Evolutionary conservation across 768 basidiomycete genomes (phyloP).

Genomic region (Mycena chlorophos): DNA sequence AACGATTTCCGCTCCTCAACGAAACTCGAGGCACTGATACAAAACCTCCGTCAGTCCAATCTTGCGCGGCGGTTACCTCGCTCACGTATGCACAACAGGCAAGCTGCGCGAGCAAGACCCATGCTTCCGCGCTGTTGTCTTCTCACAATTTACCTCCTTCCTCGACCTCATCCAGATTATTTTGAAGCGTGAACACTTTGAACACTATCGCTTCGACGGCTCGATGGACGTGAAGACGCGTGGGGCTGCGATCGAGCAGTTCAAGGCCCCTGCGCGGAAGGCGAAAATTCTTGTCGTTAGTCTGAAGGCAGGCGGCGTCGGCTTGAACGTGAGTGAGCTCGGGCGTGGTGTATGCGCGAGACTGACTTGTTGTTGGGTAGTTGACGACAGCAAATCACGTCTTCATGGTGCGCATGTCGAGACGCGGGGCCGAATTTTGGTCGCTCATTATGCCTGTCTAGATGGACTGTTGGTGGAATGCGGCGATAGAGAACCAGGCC

Average conservation of each 20-base stretch:
- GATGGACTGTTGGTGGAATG: constrained; percentile 97
- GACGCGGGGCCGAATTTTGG: not conserved
- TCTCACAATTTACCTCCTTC: constrained; percentile 89
- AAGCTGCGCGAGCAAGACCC: constrained; percentile 71
- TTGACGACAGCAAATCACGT: constrained; percentile 82
- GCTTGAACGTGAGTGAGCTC: constrained; percentile 78
- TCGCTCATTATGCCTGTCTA: constrained; percentile 30
- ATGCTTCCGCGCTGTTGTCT: constrained; percentile 80
- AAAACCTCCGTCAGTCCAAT: constrained; percentile 68
- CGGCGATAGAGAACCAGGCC: constrained; percentile 82
- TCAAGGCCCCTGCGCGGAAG: constrained; percentile 65
- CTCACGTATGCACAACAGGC: constrained; percentile 35
- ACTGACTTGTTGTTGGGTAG: constrained; percentile 34
- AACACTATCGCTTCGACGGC: constrained; percentile 88
- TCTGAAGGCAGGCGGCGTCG: constrained; percentile 90
- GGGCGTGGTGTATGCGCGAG: constrained; percentile 1
- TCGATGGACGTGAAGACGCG: constrained; percentile 87
- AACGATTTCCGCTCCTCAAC: constrained; percentile 90
- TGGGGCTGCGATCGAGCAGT: constrained; percentile 71
- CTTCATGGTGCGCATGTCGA: constrained; percentile 68
- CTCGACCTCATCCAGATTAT: constrained; percentile 76
- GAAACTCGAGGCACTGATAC: constrained; percentile 82
- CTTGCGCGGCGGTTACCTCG: not conserved
- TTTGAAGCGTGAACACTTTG: constrained; percentile 66
- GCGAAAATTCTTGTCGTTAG: constrained; percentile 79